Evolutionary conservation across 306 rosid genomes (phyloP).

Genomic region (Dicorynia guianensis): DNA sequence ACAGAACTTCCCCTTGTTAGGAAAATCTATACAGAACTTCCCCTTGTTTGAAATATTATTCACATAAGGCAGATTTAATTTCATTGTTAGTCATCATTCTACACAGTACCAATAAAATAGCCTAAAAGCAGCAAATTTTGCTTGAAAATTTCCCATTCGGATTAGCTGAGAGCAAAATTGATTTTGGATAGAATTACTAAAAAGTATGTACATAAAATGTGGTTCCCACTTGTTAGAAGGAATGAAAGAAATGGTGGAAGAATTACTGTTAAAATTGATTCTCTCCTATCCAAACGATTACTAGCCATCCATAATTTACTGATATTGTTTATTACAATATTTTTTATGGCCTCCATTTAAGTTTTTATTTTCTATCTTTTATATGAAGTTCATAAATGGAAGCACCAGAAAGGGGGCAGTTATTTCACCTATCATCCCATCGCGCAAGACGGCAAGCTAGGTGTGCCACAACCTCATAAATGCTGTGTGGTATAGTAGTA

Average conservation of each 20-base stretch:
- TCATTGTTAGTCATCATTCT: not conserved
- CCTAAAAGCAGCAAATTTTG: not conserved
- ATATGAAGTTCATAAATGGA: not conserved
- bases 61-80: not conserved
- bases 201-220: no score
- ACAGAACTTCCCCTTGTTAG: no score
- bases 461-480: slow-evolving; percentile 67
- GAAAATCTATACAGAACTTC: no score
- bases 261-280: no score
- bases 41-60: not conserved
- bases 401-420: not conserved
- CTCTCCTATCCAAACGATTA: no score
- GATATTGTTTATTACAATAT: not conserved
- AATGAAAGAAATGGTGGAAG: no score
- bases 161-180: no score
- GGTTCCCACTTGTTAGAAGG: no score
- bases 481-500: slow-evolving; percentile 52
- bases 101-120: not conserved
- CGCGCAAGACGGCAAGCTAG: slow-evolving; percentile 66
- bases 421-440: slow-evolving; percentile 71
- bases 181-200: no score
- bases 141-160: not conserved
- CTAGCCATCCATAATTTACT: no score
- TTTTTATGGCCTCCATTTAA: not conserved
- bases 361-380: not conserved